These are phyloP conservation scores for Glycine latifolia DNA, from an alignment of 306 rosid genomes.

Conservation along the genomic window DNA sequence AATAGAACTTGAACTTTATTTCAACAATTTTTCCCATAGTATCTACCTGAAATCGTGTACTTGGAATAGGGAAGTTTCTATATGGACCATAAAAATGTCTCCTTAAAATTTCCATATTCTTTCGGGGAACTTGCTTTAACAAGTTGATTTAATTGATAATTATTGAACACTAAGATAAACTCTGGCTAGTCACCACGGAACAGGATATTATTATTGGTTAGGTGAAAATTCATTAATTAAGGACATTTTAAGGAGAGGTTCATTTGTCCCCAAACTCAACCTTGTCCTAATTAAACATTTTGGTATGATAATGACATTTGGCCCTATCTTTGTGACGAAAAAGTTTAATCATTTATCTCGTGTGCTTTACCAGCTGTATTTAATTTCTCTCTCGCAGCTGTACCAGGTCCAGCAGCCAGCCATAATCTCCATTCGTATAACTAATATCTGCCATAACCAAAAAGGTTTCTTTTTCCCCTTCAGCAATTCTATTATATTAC, in stretches of 20 bases:
- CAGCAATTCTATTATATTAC: background rate
- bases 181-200: background rate
- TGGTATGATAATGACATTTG: slow-evolving; percentile 12
- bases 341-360: slow-evolving; percentile 20
- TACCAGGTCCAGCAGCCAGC: background rate
- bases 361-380: background rate
- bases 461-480: background rate
- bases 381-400: background rate
- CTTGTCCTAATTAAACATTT: background rate
- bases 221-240: slow-evolving; percentile 27
- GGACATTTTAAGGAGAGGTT: slow-evolving; percentile 21
- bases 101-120: background rate
- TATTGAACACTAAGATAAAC: slow-evolving; percentile 9
- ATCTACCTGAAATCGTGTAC: background rate
- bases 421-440: background rate
- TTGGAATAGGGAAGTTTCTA: slow-evolving; percentile 14
- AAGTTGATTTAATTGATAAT: background rate
- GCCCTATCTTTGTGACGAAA: slow-evolving; percentile 9
- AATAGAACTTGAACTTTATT: background rate
- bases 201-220: slow-evolving; percentile 20
- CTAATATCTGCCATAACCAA: background rate
- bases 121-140: background rate
- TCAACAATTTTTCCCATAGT: background rate
- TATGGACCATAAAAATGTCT: background rate
- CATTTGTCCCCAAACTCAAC: slow-evolving; percentile 16